Evolutionary conservation across 371 early-diverging fungal genomes (phyloP), one percentile per base, ranked within the genome.

Genomic region (Sporodiniella umbellata): DNA sequence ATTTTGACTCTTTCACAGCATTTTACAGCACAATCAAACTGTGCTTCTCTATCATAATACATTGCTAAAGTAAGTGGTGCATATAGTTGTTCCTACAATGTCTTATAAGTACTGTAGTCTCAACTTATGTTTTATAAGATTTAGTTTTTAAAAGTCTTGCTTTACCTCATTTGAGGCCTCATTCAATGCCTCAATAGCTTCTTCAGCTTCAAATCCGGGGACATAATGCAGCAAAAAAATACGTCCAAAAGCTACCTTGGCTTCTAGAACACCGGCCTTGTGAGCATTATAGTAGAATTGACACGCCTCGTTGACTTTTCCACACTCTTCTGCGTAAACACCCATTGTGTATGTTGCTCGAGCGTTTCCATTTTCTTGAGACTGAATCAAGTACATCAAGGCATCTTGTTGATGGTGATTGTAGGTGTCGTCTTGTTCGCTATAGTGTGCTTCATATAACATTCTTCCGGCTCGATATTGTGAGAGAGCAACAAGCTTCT

Each of bases 391-490:
- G 18, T 55, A 60, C 4, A 30, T 22, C 30, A 45, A 28, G 8
- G 45, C 60, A 33, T 54, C 42, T 33, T 51, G 19, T 14, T 28
- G 47, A 17, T 31, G 35, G 17, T 43, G 44, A 8, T 12, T 40
- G 8, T 40, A 40, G 11, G 19, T 31, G n/a, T 33, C 45, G 33
- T 57, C 26, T 15, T 48, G 23, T 10, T 33, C 45, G 23, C 33
- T 23, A 15, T 42, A 30, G n/a, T 12, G 19, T 21, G 46, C 38
- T 25, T 60, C 61, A 30, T 37, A 55, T 1, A 60, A 31, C 61
- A 60, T 60, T 12, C 43, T 37, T 8, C 61, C 61, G 14, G 52
- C 33, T 2, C 52, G 47, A 31, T 55, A 60, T 7, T 60, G 61
- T 24, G 61, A 55, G 11, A 55, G 51, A 11, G 61, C 39, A 5